Percentiles rank a stretch among this genome's conserved stretches.
phyloP scores from a whole-genome alignment of 495 filamentous ascomycete species.

The Talaromyces adpressus region DNA sequence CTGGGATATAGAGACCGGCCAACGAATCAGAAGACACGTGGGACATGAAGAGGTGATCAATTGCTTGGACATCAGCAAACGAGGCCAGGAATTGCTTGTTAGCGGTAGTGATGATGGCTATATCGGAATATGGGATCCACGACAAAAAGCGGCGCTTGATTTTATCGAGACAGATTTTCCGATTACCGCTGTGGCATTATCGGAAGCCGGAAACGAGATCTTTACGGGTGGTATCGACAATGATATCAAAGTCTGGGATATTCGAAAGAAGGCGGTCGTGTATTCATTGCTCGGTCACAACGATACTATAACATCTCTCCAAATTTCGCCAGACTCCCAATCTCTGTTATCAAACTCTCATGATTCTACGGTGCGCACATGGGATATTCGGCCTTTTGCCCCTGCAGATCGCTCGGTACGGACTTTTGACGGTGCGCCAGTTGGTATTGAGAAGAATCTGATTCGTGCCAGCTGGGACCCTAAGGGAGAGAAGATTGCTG shows the following conservation, averaged over 20 bases:
- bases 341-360: constrained; percentile 86
- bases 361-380: constrained; percentile 87
- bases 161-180: constrained; percentile 90
- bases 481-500: constrained; percentile 78
- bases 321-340: constrained; percentile 87
- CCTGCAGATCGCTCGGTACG: constrained; percentile 74
- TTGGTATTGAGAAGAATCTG: constrained; percentile 87
- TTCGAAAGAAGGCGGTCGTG: constrained; percentile 79
- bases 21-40: constrained; percentile 80
- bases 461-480: constrained; percentile 86
- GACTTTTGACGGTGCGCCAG: constrained; percentile 82
- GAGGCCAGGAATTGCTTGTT: constrained; percentile 83
- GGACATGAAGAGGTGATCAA: constrained; percentile 96
- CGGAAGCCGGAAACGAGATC: constrained; percentile 91
- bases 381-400: constrained; percentile 95
- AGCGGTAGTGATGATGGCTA: constrained; percentile 89
- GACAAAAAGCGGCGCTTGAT: constrained; percentile 81
- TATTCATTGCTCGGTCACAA: constrained; percentile 86
- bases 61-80: constrained; percentile 73
- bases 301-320: constrained; percentile 85
- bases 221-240: constrained; percentile 96
- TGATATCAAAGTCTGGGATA: constrained; percentile 94
- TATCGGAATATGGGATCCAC: constrained; percentile 94
- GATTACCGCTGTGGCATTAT: constrained; percentile 81
- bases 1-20: constrained; percentile 87